Evolutionary conservation across 2,329 filamentous ascomycete species (phyloP).

Genomic region (Herpotrichia juniperi): DNA sequence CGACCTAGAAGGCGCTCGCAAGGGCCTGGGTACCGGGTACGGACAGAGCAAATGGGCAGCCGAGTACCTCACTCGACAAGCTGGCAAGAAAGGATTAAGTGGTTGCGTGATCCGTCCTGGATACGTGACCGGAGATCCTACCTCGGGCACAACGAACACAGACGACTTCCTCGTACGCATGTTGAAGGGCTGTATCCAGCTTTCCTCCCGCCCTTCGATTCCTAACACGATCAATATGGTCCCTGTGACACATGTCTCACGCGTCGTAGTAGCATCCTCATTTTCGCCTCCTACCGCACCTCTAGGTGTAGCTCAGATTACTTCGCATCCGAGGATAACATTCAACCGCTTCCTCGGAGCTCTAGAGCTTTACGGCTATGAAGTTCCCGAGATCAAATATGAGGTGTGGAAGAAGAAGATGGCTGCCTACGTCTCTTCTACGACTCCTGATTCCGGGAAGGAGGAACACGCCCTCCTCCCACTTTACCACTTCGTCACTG

Average conservation of each 20-base stretch:
- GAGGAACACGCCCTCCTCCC: slow-evolving; percentile 74
- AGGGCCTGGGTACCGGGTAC: slow-evolving; percentile 83
- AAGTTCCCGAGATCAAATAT: slow-evolving; percentile 70
- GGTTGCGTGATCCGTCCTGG: slow-evolving; percentile 82
- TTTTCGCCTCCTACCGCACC: slow-evolving; percentile 65
- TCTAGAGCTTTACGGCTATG: slow-evolving; percentile 75
- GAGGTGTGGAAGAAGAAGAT: slow-evolving; percentile 71
- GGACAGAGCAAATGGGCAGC: slow-evolving; percentile 90
- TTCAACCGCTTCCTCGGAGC: slow-evolving; percentile 79
- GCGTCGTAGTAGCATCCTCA: slow-evolving; percentile 76
- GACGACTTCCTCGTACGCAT: slow-evolving; percentile 92
- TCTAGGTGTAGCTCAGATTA: slow-evolving; percentile 75
- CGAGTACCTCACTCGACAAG: slow-evolving; percentile 75
- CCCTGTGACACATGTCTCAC: slow-evolving; percentile 81
- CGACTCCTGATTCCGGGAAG: slow-evolving; percentile 52
- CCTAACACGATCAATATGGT: slow-evolving; percentile 88
- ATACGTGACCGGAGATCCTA: slow-evolving; percentile 78
- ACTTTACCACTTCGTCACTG: slow-evolving; percentile 74
- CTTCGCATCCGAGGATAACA: slow-evolving; percentile 76
- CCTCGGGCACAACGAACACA: slow-evolving; percentile 72
- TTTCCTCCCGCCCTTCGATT: slow-evolving; percentile 75
- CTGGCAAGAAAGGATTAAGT: slow-evolving; percentile 75
- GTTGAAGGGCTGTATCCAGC: slow-evolving; percentile 85
- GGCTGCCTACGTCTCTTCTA: slow-evolving; percentile 69
- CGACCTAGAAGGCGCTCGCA: slow-evolving; percentile 76